Evolutionary conservation across 805 yeast species (phyloP), one percentile per base, ranked within the genome.

Genomic region (Starmerella apis): DNA sequence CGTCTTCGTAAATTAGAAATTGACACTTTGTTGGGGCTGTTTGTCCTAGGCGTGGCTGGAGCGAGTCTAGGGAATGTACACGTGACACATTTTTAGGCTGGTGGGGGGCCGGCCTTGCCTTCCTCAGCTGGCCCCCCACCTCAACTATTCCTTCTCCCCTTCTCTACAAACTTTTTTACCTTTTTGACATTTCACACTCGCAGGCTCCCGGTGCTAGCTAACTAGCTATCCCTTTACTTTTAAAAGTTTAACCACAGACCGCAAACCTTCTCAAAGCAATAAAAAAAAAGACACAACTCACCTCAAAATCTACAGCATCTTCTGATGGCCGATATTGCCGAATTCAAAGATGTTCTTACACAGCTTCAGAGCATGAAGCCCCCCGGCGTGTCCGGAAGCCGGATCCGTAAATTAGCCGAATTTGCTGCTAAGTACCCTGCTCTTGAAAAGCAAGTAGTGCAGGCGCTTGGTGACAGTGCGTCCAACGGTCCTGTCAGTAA

Each of bases 321-420:
- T n/a, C n/a, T n/a, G 14, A 39, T 39, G 44, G 16, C 32, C 31
- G 44, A 39, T 16, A 39, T 39, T 33, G 23, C 36, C 16, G 50
- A 41, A 14, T 50, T 50, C 31, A 27, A 31, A 9, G 31, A 50
- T 37, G 36, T 46, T 5, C 50, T 61, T 35, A 51, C 53, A 23
- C 64, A 66, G 49, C 56, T 66, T 43, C 28, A 61, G 48, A 38
- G 56, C 35, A 58, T 62, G 18, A 66, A 67, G 55, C 63, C 95
- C 14, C 90, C 90, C 13, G 97, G 98, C 53, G 92, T 90, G 47
- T 87, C 96, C 25, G 97, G 97, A 39, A 80, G 95, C 49, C 86
- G 96, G 70, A 92, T 90, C 67, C 85, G 85, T 66, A 80, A 80
- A 62, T 71, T 88, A 63, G 50, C 45, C 42, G 83, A 84, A 50